Base-by-base conservation (phyloP, 208 protist genomes). In the Acanthamoeba lenticulata region DNA sequence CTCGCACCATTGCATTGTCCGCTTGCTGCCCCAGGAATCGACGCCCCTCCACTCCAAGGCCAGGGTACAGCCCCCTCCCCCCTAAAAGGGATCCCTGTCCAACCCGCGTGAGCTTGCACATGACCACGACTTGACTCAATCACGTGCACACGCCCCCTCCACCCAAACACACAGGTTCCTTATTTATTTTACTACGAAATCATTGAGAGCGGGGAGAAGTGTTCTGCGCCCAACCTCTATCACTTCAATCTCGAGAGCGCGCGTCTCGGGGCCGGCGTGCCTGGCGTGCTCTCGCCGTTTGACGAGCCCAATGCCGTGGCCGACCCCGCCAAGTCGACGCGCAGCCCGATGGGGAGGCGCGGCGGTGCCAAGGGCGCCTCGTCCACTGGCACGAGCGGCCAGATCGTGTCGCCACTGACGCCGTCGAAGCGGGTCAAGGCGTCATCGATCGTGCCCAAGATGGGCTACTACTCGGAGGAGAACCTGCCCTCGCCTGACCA, bases 181-280 rank as follows among this genome's bases (percentile, higher is more conserved):
- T 89, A 89, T 89, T 65, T 89, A 65, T 65, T 89, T 60, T 89
- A 47, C 49, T 89, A 65, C 42, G 79, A 89, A n/a, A 89, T 62
- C 27, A 65, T 89, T 3, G 79, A 89, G 49, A 89, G 79, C 45
- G 47, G 49, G 79, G 79, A 89, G 47, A 89, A 89, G 79, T 89
- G 79, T 89, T 89, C 79, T 89, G 42, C 79, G 27, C 79, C 79
- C 44, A 89, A 89, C 47, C 42, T 62, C 49, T 44, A 89, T 60
- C 29, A 42, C 79, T 89, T 89, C 49, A 62, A 89, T 21, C 79
- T 89, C 32, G 45, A 89, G 49, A 42, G 32, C 44, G 79, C 49
- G 5, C 69, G 69, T 13, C 36, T 79, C 21, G 40, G 69, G 2
- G 69, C 69, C 38, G 69, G 69, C 32, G 36, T 45, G 69, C 69